These are phyloP conservation scores for Pezicula rhizophila DNA, from an alignment of 2,329 filamentous ascomycete genomes.

Conservation along the genomic window DNA sequence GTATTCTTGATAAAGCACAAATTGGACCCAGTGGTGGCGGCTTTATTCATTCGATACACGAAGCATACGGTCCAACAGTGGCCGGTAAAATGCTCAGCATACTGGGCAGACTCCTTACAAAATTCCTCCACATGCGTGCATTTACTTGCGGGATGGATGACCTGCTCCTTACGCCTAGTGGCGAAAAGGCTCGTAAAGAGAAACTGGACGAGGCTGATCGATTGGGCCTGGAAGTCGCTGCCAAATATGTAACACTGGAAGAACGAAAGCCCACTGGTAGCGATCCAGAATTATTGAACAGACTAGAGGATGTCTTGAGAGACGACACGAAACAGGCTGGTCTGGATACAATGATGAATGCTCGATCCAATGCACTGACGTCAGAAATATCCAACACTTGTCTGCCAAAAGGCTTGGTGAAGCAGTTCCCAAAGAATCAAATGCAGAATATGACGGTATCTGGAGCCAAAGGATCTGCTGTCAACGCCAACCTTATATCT, in stretches of 20 bases:
- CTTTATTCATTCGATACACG: slow-evolving; percentile 86
- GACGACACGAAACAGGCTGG: slow-evolving; percentile 88
- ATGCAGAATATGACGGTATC: slow-evolving; percentile 99
- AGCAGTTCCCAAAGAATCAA: slow-evolving; percentile 92
- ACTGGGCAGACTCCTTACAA: slow-evolving; percentile 81
- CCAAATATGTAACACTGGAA: slow-evolving; percentile 81
- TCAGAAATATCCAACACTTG: slow-evolving; percentile 72
- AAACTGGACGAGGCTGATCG: slow-evolving; percentile 60
- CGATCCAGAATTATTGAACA: slow-evolving; percentile 65
- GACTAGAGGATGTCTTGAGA: slow-evolving; percentile 82
- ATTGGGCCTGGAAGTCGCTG: slow-evolving; percentile 73
- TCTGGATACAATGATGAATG: slow-evolving; percentile 83
- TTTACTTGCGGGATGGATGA: slow-evolving; percentile 98
- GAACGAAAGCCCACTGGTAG: slow-evolving; percentile 54
- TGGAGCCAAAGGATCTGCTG: slow-evolving; percentile 84
- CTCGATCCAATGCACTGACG: slow-evolving; percentile 63
- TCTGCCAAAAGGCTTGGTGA: slow-evolving; percentile 76
- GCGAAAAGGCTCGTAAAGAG: slow-evolving; percentile 65
- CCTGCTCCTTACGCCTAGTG: slow-evolving; percentile 73
- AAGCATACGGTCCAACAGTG: slow-evolving; percentile 81
- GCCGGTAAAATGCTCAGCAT: slow-evolving; percentile 86
- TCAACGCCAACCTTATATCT: slow-evolving; percentile 96
- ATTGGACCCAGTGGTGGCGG: slow-evolving; percentile 84
- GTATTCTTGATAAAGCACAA: slow-evolving; percentile 93
- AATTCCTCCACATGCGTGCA: slow-evolving; percentile 85